Conservation (phyloP, 129 eudicot species). For the Flaveria ramosissima region DNA sequence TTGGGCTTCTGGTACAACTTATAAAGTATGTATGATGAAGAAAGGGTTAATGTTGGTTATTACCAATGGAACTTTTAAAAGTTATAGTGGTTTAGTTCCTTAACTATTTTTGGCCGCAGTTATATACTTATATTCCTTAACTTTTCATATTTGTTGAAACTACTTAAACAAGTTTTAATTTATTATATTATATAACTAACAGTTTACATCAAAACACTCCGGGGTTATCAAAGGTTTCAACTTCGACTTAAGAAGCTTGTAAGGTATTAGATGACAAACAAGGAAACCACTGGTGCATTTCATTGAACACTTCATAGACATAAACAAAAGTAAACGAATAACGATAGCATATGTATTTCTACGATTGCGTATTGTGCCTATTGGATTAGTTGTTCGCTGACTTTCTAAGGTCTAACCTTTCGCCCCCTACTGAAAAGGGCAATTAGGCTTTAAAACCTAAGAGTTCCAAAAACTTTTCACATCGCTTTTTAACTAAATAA, state of each 20-base stretch:
- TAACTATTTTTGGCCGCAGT: neutral
- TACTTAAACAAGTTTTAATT: neutral
- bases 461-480: neutral
- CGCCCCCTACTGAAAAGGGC: too few species aligned
- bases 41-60: neutral
- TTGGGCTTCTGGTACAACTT: neutral
- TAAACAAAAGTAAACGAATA: conserved; percentile 3
- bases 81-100: neutral
- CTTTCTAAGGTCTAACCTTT: too few species aligned
- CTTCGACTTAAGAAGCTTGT: neutral
- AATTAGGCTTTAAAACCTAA: too few species aligned
- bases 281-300: neutral
- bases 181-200: neutral
- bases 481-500: neutral
- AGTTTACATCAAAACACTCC: neutral
- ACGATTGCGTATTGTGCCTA: too few species aligned
- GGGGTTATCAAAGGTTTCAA: neutral
- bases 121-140: neutral
- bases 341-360: neutral
- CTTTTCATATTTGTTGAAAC: neutral
- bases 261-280: neutral
- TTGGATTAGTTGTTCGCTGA: too few species aligned
- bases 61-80: neutral
- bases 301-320: neutral
- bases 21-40: neutral